phyloP scores from a whole-genome alignment of 768 basidiomycete species.

The Cantharellus anzutake region DNA sequence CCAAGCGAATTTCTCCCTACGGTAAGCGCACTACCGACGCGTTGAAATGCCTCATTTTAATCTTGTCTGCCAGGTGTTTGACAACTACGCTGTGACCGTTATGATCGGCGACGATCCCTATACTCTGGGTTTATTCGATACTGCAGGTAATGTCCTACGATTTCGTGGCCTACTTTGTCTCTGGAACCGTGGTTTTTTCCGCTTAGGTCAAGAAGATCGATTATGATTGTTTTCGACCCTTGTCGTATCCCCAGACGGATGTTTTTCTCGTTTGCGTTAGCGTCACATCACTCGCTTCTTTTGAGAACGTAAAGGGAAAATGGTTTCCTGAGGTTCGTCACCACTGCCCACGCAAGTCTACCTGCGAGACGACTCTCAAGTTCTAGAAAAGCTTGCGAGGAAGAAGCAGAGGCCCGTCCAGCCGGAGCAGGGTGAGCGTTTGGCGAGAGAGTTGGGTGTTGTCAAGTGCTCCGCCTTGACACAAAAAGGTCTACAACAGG shows the following conservation, averaged over 20 bases:
- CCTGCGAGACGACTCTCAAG: constrained; percentile 80
- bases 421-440: constrained; percentile 74
- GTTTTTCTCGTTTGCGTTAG: constrained; percentile 99
- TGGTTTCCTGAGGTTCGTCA: constrained; percentile 99
- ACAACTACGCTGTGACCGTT: constrained; percentile 97
- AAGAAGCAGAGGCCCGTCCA: constrained; percentile 93
- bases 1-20: constrained; percentile 98
- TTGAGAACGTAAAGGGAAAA: constrained; percentile 99
- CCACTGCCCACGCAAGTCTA: constrained; percentile 99
- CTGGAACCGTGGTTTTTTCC: neutral
- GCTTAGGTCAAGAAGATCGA: constrained; percentile 88
- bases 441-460: constrained; percentile 92
- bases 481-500: constrained; percentile 99
- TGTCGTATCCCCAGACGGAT: constrained; percentile 99
- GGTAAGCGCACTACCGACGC: constrained; percentile 39
- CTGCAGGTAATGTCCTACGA: constrained; percentile 49
- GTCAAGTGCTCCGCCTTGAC: constrained; percentile 99
- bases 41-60: constrained; percentile 12
- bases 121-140: constrained; percentile 95
- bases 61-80: constrained; percentile 45
- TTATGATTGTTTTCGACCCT: constrained; percentile 95
- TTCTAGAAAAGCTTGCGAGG: constrained; percentile 84
- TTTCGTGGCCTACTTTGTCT: constrained; percentile 17
- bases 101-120: constrained; percentile 99
- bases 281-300: constrained; percentile 93